These are phyloP conservation scores for Geum urbanum DNA, from an alignment of 306 rosid species.

Conservation along the genomic window DNA sequence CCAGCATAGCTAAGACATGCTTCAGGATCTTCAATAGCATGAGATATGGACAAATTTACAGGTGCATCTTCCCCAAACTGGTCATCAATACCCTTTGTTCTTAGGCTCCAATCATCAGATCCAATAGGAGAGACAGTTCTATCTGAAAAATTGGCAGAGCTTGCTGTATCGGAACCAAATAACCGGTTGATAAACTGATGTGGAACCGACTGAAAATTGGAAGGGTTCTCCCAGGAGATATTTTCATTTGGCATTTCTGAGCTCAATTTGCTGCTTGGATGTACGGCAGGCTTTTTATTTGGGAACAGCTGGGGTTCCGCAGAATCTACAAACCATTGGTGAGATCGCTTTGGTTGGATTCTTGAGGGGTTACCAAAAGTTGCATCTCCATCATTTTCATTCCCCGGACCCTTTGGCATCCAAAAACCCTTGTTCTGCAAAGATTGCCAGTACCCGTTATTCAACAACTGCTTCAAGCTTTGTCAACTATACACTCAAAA, in stretches of 20 bases:
- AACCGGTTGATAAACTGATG: conserved; percentile 50
- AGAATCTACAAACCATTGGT: conserved; percentile 68
- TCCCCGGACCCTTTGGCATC: conserved; percentile 56
- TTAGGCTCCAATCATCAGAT: conserved; percentile 45
- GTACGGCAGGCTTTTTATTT: conserved; percentile 67
- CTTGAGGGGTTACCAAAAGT: conserved; percentile 48
- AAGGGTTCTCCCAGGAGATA: conserved; percentile 59
- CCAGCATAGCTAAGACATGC: conserved; percentile 47
- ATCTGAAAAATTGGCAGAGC: conserved; percentile 43
- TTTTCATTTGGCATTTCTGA: conserved; percentile 47
- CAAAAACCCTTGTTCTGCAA: conserved; percentile 68
- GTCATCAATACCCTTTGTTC: conserved; percentile 44
- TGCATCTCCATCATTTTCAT: conserved; percentile 42
- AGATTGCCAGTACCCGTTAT: conserved; percentile 30
- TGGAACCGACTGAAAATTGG: conserved; percentile 51
- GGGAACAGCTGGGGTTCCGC: conserved; percentile 54
- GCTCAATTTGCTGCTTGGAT: conserved; percentile 54
- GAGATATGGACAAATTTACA: conserved; percentile 59
- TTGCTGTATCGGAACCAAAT: conserved; percentile 56
- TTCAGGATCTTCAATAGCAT: conserved; percentile 57
- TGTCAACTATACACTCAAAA: background rate
- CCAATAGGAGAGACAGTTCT: conserved; percentile 47
- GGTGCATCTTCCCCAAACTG: conserved; percentile 50
- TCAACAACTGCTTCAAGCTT: background rate
- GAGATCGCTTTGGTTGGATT: conserved; percentile 67